A percentile compares a stretch with the other conserved stretches of the same genome.
Evolutionary conservation across 805 yeast genomes (phyloP).

Genomic region (Starmera caribaea): DNA sequence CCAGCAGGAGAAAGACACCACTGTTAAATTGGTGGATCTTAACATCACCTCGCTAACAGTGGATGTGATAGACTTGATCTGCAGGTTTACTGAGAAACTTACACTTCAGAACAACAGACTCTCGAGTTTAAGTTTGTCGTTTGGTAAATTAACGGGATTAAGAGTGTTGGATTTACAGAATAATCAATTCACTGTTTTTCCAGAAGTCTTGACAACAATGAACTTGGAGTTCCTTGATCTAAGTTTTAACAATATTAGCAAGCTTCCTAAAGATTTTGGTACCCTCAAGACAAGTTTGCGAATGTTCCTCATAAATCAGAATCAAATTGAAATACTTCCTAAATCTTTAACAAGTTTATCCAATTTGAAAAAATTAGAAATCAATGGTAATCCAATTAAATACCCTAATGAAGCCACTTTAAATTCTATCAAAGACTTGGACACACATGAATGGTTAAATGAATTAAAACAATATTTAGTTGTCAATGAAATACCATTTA

Average conservation of each 20-base stretch:
- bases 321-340: conserved; percentile 46
- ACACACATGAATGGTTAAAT: conserved; percentile 28
- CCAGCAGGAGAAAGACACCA: conserved; percentile 13
- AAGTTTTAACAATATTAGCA: conserved; percentile 42
- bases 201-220: conserved; percentile 30
- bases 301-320: conserved; percentile 53
- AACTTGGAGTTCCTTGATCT: conserved; percentile 58
- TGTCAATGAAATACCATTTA: not conserved
- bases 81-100: conserved; percentile 34
- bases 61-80: conserved; percentile 27
- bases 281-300: conserved; percentile 34
- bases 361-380: conserved; percentile 46
- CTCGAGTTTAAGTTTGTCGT: conserved; percentile 34
- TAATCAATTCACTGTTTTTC: conserved; percentile 46
- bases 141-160: conserved; percentile 34
- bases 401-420: conserved; percentile 33
- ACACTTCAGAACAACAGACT: conserved; percentile 45
- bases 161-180: conserved; percentile 58
- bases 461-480: not conserved
- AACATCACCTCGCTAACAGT: conserved; percentile 29
- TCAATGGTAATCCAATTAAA: conserved; percentile 52
- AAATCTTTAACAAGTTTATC: conserved; percentile 40
- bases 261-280: conserved; percentile 35
- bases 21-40: conserved; percentile 29
- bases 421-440: conserved; percentile 37